Evolutionary conservation across 1,139 yeast genomes (phyloP), one percentile per base, ranked within the genome.

Genomic region (Lodderomyces orthopsilosis): DNA sequence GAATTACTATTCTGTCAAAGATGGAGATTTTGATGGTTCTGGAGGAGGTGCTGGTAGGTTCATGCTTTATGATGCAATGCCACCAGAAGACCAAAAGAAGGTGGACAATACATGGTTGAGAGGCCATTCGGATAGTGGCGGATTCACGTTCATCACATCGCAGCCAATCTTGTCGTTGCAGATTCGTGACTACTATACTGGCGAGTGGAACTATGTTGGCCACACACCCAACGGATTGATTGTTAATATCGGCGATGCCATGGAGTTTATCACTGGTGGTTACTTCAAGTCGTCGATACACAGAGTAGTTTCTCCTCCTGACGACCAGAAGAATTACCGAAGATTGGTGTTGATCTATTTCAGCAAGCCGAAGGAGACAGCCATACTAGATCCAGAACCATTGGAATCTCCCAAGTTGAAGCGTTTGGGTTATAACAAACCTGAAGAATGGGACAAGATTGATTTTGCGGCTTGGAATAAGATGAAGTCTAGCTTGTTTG

Each of bases 61-160:
- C 39, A 65, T 65, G 69, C 32, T 27, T 8, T 27, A 27, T 8
- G 32, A 62, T 43, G 57, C 54, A 13, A 58, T 64, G 63, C 50
- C 56, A 8, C 52, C 58, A 2, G 60, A 60, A 23, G 67, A 63
- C 37, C 51, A 47, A 27, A 43, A 44, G 24, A 57, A 58, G 41
- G 64, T 69, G 0, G 60, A 62, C 14, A 60, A 63, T 18, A 74
- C 73, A 9, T 74, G 75, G 75, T 58, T 75, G 23, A 60, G 80
- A 45, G 81, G 81, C 1, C 81, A 75, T 47, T 69, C 77, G 12
- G 81, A 76, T 54, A 65, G 70, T 34, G 65, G 74, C 41, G 79
- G 72, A 0, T 68, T 75, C 45, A 68, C 80, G 0, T 74, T 75
- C 44, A 72, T 75, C 26, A 65, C 75, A 6, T 42, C 32, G 44